Conservation (phyloP, 768 basidiomycete species). For the Xerocomellus intermedius region DNA sequence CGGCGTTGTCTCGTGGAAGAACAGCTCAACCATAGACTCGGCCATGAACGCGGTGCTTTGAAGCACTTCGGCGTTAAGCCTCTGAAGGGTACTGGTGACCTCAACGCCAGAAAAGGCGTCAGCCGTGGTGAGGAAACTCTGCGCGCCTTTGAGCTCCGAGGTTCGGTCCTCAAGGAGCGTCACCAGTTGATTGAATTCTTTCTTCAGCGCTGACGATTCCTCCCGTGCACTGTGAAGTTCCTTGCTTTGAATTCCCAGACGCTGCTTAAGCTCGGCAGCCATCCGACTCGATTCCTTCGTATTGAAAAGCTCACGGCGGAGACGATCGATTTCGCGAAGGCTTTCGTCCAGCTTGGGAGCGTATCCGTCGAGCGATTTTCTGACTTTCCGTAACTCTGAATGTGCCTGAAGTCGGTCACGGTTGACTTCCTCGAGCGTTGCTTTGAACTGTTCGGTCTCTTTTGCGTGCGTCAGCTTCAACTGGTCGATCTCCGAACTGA, state of each 20-base stretch:
- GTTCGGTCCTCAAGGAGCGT: slow-evolving; percentile 41
- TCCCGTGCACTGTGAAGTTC: slow-evolving; percentile 24
- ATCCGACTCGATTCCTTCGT: slow-evolving; percentile 12
- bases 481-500: slow-evolving; percentile 24
- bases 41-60: slow-evolving; percentile 49
- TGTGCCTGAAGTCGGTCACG: slow-evolving; percentile 18
- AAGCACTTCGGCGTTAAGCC: slow-evolving; percentile 47
- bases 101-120: slow-evolving; percentile 47
- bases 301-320: slow-evolving; percentile 15
- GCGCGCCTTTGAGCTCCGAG: slow-evolving; percentile 44
- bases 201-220: slow-evolving; percentile 29
- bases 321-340: slow-evolving; percentile 15
- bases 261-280: slow-evolving; percentile 15
- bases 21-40: slow-evolving; percentile 45
- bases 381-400: slow-evolving; percentile 20
- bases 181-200: slow-evolving; percentile 27
- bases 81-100: slow-evolving; percentile 41
- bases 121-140: slow-evolving; percentile 44
- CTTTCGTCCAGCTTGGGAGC: slow-evolving; percentile 19
- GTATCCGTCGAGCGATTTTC: slow-evolving; percentile 19
- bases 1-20: slow-evolving; percentile 24
- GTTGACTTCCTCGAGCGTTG: slow-evolving; percentile 28
- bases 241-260: slow-evolving; percentile 18
- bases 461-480: slow-evolving; percentile 14
- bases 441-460: slow-evolving; percentile 16